Evolutionary conservation across 208 protist species (phyloP).

Genomic region (Angomonas deanei): DNA sequence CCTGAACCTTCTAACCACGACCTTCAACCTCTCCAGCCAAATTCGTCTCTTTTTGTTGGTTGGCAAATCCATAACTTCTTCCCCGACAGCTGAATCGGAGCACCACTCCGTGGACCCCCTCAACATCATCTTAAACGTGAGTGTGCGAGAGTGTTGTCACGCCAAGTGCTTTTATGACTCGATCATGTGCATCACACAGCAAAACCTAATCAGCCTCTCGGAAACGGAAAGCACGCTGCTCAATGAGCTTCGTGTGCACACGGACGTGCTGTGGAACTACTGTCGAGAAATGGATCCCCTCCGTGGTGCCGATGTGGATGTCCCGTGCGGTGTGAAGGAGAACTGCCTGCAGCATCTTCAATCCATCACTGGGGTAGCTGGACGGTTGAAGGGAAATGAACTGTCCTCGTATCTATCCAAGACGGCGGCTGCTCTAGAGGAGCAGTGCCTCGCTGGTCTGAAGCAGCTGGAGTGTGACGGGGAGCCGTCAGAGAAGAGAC

Average conservation of each 20-base stretch:
- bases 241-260: slow-evolving; percentile 25
- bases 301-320: slow-evolving; percentile 19
- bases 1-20: slow-evolving; percentile 21
- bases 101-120: background rate
- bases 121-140: background rate
- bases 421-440: slow-evolving; percentile 8
- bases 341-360: slow-evolving; percentile 14
- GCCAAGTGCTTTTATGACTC: slow-evolving; percentile 43
- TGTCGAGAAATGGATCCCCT: slow-evolving; percentile 34
- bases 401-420: slow-evolving; percentile 4
- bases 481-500: too few relatives aligned
- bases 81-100: background rate
- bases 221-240: slow-evolving; percentile 14
- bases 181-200: slow-evolving; percentile 51
- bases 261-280: slow-evolving; percentile 58
- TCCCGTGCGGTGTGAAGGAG: slow-evolving; percentile 20
- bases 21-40: slow-evolving; percentile 1
- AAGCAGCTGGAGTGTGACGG: background rate
- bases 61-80: background rate
- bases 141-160: slow-evolving; percentile 31
- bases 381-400: slow-evolving; percentile 17
- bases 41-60: background rate
- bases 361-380: slow-evolving; percentile 19
- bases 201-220: slow-evolving; percentile 25
- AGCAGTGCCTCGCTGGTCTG: background rate